phyloP scores from a whole-genome alignment of 805 yeast genomes.

The Candida caryicola region DNA sequence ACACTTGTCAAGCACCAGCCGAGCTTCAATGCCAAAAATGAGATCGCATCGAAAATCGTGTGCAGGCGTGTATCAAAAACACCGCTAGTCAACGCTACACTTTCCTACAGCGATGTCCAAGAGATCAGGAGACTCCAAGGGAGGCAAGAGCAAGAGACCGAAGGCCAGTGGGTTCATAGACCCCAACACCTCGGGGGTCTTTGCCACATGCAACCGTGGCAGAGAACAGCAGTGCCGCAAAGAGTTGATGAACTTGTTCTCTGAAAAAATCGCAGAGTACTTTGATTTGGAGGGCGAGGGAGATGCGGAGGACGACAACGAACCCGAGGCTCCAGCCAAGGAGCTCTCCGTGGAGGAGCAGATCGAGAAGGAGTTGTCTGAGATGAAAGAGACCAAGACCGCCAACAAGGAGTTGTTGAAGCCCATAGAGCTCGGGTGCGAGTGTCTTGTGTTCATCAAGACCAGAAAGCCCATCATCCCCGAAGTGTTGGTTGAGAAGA shows the following conservation, averaged over 20 bases:
- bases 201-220: slow-evolving; percentile 83
- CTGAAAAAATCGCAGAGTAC: slow-evolving; percentile 35
- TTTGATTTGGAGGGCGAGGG: slow-evolving; percentile 23
- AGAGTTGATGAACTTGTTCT: slow-evolving; percentile 61
- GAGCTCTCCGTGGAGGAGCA: slow-evolving; percentile 71
- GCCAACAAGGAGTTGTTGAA: slow-evolving; percentile 47
- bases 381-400: slow-evolving; percentile 45
- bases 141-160: slow-evolving; percentile 38
- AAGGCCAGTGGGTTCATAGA: slow-evolving; percentile 59
- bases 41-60: too few relatives aligned
- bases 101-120: slow-evolving; percentile 24
- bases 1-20: too few relatives aligned
- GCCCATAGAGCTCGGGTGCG: slow-evolving; percentile 68
- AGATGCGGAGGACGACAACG: slow-evolving; percentile 27
- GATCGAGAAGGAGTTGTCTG: slow-evolving; percentile 67
- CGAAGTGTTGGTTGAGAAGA: slow-evolving; percentile 57
- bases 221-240: slow-evolving; percentile 75
- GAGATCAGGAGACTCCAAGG: slow-evolving; percentile 20
- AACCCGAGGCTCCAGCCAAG: background rate
- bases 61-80: too few relatives aligned
- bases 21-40: too few relatives aligned
- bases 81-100: too few relatives aligned
- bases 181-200: slow-evolving; percentile 83
- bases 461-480: slow-evolving; percentile 79
- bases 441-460: slow-evolving; percentile 82